Base-by-base conservation (phyloP, 225 moss, liverwort and hornwort genomes). In the Bryoerythrophyllum caledonicum region DNA sequence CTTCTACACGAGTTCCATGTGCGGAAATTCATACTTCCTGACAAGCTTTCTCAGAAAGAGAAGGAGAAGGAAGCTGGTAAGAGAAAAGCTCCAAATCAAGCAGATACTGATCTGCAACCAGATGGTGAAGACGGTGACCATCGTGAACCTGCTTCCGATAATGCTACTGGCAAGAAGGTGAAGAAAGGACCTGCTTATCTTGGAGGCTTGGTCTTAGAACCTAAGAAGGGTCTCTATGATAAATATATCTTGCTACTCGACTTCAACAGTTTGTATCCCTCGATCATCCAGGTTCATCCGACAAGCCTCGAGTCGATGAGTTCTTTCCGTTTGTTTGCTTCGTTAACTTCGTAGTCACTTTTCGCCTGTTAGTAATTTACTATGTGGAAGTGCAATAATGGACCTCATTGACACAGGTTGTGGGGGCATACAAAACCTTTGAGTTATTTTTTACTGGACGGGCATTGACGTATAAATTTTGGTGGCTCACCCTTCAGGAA, bases 181-280 rank as follows among this genome's bases (percentile, higher is more conserved):
- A 99, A 90, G 78, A 99, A 95, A 78, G 97, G 90, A 60, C 91
- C 95, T 80, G 93, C 93, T 65, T 99, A 92, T 78, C 84, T 92
- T 66, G 99, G 99, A 73, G 99, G 99, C 66, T 79, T 99, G 78
- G 99, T 99, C 68, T 79, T 99, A 63, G 99, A 99, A 79, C 99
- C 99, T 46, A 99, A 99, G 78, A 93, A 87, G 81, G 99, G 99
- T 65, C 87, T 99, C 20, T 99, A 99, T 75, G 99, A 99, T 84
- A 99, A 93, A 76, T 92, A 70, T 26, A 87, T 99, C 54, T 81
- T 99, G 66, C 82, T 99, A 65, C 93, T 99, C 25, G 99, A 99
- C 74, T 99, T 99, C 70, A 99, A 99, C 83, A 99, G 99, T 83
- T 86, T 99, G 52, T 99, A 99, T 67, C 99, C 99, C 17, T 99